Evolutionary conservation across 2,329 filamentous ascomycete genomes (phyloP), one percentile per base, ranked within the genome.

Genomic region (Scedosporium dehoogii): DNA sequence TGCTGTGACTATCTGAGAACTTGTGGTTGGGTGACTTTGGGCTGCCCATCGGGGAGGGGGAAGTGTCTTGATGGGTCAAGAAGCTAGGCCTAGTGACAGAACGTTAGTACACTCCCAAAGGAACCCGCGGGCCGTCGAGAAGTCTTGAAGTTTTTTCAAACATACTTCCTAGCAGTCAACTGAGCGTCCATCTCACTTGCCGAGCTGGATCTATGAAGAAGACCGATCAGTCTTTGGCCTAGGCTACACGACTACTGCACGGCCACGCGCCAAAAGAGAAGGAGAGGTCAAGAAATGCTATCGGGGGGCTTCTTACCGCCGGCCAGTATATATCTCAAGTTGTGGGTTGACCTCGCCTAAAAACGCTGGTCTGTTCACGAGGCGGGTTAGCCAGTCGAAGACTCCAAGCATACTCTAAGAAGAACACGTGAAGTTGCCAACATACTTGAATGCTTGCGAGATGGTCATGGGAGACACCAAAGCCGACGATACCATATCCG

Each of bases 1-100:
- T 84, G 73, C 80, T 81, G 61, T 77, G 75, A 66, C 81, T 84
- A 66, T 79, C 77, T 0, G 81, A 83, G 62, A 75, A 76, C 67
- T 75, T 79, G 70, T 79, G 78, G 46, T 65, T 67, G n/a, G 65
- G 62, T 18, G 64, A 78, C 58, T 65, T 67, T 10, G 66, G 65
- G 23, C 64, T 63, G 6, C 65, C 66, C 23, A 63, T 63, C 16
- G 73, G 73, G 5, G 73, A 75, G 44, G 70, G 72, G 3, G 72
- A 72, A 63, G 74, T 14, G 21, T 65, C 65, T 27, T 66, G 64
- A 21, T 64, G 65, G 12, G 61, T 60, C 6, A 63, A 55, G 21
- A 67, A 59, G 46, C 65, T 67, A 6, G 66, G 65, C 21, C 66
- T 67, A 42, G 65, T 12, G 16, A 25, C 23, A 62, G 61, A 7